These are phyloP conservation scores for Stemphylium vesicarium DNA, from an alignment of 2,329 filamentous ascomycete genomes.

Conservation along the genomic window DNA sequence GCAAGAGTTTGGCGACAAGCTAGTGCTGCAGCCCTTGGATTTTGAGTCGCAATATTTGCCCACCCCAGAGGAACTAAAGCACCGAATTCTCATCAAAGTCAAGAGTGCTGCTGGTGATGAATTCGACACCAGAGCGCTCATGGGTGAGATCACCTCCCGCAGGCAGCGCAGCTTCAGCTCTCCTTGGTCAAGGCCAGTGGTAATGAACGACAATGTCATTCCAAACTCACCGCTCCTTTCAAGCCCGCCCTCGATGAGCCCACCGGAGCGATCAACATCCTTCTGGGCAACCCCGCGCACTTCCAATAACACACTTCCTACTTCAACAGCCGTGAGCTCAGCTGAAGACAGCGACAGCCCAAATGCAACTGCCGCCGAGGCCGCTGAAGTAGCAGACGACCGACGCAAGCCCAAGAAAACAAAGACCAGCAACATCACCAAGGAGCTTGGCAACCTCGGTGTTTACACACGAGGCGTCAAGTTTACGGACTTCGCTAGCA, in stretches of 20 bases:
- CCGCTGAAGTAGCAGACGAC: conserved; percentile 59
- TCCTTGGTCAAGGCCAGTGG: conserved; percentile 69
- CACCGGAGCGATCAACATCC: conserved; percentile 54
- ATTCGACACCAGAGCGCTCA: conserved; percentile 41
- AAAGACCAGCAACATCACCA: conserved; percentile 81
- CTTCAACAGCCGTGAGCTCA: conserved; percentile 60
- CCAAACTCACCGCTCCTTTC: conserved; percentile 57
- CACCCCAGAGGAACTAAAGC: conserved; percentile 82
- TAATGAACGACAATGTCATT: conserved; percentile 64
- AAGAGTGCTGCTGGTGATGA: conserved; percentile 72
- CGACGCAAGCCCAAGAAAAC: conserved; percentile 66
- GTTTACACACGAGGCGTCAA: conserved; percentile 81
- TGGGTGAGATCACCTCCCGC: conserved; percentile 44
- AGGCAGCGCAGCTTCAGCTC: conserved; percentile 76
- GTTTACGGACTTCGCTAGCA: conserved; percentile 78
- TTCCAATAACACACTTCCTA: conserved; percentile 62
- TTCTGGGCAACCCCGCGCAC: conserved; percentile 60
- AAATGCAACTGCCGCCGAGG: conserved; percentile 62
- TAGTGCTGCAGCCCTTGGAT: conserved; percentile 78
- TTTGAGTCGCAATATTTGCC: conserved; percentile 73
- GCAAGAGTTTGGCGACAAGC: conserved; percentile 78
- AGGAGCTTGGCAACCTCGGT: conserved; percentile 81
- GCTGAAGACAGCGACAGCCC: conserved; percentile 79
- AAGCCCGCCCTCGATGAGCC: conserved; percentile 60
- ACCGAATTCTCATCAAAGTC: conserved; percentile 90